Evolutionary conservation across 352 stramenopile genomes (phyloP).

Genomic region (Pythium dissimile): DNA sequence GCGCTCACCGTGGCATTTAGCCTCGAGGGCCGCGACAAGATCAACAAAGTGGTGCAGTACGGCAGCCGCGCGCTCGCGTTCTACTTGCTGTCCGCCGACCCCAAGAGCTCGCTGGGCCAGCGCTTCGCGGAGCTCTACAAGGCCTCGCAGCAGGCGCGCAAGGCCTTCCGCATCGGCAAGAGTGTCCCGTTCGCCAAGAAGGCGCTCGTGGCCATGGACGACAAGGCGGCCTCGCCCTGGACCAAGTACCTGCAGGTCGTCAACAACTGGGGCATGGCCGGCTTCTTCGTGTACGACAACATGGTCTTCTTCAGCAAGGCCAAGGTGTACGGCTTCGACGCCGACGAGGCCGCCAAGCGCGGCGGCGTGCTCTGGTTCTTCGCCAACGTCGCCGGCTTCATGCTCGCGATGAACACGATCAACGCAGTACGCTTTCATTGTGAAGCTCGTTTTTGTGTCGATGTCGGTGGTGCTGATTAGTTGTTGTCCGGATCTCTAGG

Average conservation of each 20-base stretch:
- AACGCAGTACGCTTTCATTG: constrained; percentile 34
- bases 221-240: constrained; percentile 49
- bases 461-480: constrained; percentile 1
- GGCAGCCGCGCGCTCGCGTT: constrained; percentile 75
- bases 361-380: constrained; percentile 83
- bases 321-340: constrained; percentile 66
- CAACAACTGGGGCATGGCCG: constrained; percentile 79
- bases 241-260: constrained; percentile 68
- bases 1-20: constrained; percentile 67
- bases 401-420: constrained; percentile 63
- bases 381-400: constrained; percentile 78
- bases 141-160: constrained; percentile 75
- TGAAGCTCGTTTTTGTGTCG: not conserved
- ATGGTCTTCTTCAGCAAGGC: constrained; percentile 79
- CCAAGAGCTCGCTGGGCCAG: constrained; percentile 78
- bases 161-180: constrained; percentile 85
- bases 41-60: constrained; percentile 90
- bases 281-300: constrained; percentile 88
- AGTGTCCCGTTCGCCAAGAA: constrained; percentile 83
- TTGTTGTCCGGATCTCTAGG: constrained; percentile 12
- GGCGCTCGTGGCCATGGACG: constrained; percentile 41
- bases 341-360: constrained; percentile 54
- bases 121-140: constrained; percentile 78
- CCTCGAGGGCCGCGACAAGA: constrained; percentile 83
- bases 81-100: constrained; percentile 72